phyloP scores from a whole-genome alignment of 2,329 filamentous ascomycete genomes.

The Clonostachys chloroleuca region DNA sequence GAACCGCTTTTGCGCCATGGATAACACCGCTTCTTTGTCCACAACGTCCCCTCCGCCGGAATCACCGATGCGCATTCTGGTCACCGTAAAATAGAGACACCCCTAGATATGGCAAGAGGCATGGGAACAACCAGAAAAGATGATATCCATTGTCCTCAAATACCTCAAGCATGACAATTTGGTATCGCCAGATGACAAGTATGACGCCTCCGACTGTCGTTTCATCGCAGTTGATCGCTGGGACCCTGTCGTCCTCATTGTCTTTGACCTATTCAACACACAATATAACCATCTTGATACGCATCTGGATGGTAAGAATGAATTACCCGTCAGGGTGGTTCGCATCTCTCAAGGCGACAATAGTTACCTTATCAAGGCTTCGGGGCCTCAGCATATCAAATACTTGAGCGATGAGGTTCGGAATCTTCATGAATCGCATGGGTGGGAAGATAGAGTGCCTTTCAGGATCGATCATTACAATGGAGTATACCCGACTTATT shows the following conservation, averaged over 20 bases:
- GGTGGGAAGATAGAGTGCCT: not conserved
- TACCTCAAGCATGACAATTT: constrained; percentile 1
- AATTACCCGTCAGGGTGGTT: constrained; percentile 1
- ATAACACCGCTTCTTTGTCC: too few relatives aligned
- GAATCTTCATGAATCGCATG: not conserved
- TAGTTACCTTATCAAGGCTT: not conserved
- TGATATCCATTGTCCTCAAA: not conserved
- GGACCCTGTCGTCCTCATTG: constrained; percentile 1
- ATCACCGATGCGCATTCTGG: not conserved
- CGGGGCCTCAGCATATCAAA: not conserved
- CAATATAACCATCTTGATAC: constrained; percentile 1
- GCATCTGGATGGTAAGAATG: constrained; percentile 1
- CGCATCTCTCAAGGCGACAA: not conserved
- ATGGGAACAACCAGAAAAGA: constrained; percentile 2
- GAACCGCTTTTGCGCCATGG: too few relatives aligned
- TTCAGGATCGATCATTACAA: constrained; percentile 1
- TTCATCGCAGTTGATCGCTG: constrained; percentile 2
- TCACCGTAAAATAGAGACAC: not conserved
- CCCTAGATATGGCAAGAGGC: not conserved
- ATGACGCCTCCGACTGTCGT: constrained; percentile 1
- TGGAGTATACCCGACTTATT: not conserved
- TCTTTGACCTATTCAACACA: constrained; percentile 2
- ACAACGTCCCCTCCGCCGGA: too few relatives aligned
- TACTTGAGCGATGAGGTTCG: constrained; percentile 1
- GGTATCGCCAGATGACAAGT: constrained; percentile 1